Evolutionary conservation across 2,329 filamentous ascomycete species (phyloP).

Genomic region (Pseudogymnoascus sp.): DNA sequence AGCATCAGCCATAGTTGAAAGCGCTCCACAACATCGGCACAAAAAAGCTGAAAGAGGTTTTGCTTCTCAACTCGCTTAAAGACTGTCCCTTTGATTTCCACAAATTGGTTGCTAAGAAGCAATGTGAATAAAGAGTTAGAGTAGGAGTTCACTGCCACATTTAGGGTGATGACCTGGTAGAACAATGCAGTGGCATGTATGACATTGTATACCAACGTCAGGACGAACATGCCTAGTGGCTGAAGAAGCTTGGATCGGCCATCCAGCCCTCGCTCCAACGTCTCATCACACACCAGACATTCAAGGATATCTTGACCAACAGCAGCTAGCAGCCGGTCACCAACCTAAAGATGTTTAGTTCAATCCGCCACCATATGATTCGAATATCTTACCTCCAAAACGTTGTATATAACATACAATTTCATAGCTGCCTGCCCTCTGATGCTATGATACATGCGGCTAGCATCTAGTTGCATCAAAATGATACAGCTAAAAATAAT

Average conservation of each 20-base stretch:
- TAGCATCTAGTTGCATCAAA: slow-evolving; percentile 87
- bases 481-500: slow-evolving; percentile 79
- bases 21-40: slow-evolving; percentile 90
- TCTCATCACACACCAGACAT: slow-evolving; percentile 89
- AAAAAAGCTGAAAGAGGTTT: slow-evolving; percentile 92
- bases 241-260: slow-evolving; percentile 86
- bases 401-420: slow-evolving; percentile 97
- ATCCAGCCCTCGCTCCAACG: slow-evolving; percentile 75
- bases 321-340: slow-evolving; percentile 80
- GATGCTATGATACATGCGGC: slow-evolving; percentile 96
- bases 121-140: slow-evolving; percentile 91
- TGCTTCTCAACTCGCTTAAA: slow-evolving; percentile 99
- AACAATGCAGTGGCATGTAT: slow-evolving; percentile 82
- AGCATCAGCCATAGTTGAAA: slow-evolving; percentile 98
- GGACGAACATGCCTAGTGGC: slow-evolving; percentile 82
- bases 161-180: slow-evolving; percentile 95
- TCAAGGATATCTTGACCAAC: slow-evolving; percentile 94
- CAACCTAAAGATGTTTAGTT: slow-evolving; percentile 70
- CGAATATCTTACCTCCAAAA: slow-evolving; percentile 58
- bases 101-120: slow-evolving; percentile 93
- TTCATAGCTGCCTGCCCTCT: slow-evolving; percentile 95
- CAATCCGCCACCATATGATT: neutral
- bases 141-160: slow-evolving; percentile 97
- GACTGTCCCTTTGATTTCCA: slow-evolving; percentile 96
- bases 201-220: slow-evolving; percentile 81